These are phyloP conservation scores for Oxyria digyna DNA, from an alignment of 148 eudicot species.

Conservation along the genomic window DNA sequence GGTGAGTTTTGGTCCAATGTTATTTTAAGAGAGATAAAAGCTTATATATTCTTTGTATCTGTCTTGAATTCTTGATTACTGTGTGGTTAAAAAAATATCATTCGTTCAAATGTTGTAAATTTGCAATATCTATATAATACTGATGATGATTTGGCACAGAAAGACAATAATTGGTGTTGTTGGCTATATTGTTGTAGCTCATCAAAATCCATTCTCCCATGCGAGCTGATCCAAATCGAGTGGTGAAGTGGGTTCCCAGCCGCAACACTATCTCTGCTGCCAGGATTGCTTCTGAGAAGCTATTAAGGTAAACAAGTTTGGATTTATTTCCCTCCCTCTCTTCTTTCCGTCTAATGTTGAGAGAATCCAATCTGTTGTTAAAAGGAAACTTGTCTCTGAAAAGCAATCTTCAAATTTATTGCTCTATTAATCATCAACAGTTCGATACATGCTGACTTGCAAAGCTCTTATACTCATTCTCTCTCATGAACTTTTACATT, in stretches of 20 bases:
- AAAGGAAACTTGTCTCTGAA: not conserved
- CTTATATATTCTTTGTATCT: not conserved
- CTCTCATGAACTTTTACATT: not conserved
- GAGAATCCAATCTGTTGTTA: not conserved
- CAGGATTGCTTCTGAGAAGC: constrained; percentile 68
- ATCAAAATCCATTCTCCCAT: constrained; percentile 93
- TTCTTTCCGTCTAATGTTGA: not conserved
- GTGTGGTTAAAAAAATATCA: not conserved
- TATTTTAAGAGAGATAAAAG: not conserved
- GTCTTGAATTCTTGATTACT: not conserved
- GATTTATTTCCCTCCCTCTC: not conserved
- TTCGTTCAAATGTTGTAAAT: not conserved
- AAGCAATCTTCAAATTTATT: not conserved
- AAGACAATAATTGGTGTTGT: constrained; percentile 1
- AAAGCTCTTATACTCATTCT: not conserved
- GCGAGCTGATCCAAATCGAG: constrained; percentile 86
- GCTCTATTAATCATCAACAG: not conserved
- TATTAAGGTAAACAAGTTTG: constrained; percentile 44
- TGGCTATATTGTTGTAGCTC: constrained; percentile 31
- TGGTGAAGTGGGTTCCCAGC: constrained; percentile 74
- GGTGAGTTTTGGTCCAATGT: constrained; percentile 33
- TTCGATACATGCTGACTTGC: not conserved
- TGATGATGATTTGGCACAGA: not conserved
- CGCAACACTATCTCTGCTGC: constrained; percentile 49
- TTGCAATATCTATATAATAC: not conserved